Evolutionary conservation across 257 asterid genomes (phyloP).

Genomic region (Plectranthus barbatus): DNA sequence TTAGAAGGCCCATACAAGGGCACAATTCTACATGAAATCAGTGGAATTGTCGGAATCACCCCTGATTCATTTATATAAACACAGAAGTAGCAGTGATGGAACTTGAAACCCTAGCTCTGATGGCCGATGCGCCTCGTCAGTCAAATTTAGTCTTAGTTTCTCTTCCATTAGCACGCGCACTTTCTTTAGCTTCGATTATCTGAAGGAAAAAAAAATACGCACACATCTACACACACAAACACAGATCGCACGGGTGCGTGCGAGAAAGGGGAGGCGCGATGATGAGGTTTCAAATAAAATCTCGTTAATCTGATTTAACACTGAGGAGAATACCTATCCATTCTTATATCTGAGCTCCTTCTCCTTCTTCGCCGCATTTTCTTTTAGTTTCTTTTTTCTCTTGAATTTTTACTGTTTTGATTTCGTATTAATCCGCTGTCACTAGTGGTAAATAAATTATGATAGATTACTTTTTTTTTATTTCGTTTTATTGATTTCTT

Average conservation of each 20-base stretch:
- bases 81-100: not conserved
- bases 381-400: too few species aligned
- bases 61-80: not conserved
- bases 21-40: too few species aligned
- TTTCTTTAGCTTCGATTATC: too few species aligned
- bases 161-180: too few species aligned
- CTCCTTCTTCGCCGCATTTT: not conserved
- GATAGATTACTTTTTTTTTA: too few species aligned
- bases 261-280: conserved; percentile 12
- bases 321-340: not conserved
- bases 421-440: too few species aligned
- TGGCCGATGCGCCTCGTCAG: not conserved
- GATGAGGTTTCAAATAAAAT: conserved; percentile 18
- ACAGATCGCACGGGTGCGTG: not conserved
- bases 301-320: not conserved
- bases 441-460: too few species aligned
- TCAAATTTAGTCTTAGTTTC: not conserved
- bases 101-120: not conserved
- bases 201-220: not conserved
- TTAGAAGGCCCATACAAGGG: too few species aligned
- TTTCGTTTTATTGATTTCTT: too few species aligned
- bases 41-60: not conserved
- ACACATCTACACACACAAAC: too few species aligned
- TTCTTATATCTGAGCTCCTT: not conserved
- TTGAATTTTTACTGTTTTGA: too few species aligned